Conservation (phyloP, 2,329 filamentous ascomycete genomes). For the Trichoderma brevicompactum region DNA sequence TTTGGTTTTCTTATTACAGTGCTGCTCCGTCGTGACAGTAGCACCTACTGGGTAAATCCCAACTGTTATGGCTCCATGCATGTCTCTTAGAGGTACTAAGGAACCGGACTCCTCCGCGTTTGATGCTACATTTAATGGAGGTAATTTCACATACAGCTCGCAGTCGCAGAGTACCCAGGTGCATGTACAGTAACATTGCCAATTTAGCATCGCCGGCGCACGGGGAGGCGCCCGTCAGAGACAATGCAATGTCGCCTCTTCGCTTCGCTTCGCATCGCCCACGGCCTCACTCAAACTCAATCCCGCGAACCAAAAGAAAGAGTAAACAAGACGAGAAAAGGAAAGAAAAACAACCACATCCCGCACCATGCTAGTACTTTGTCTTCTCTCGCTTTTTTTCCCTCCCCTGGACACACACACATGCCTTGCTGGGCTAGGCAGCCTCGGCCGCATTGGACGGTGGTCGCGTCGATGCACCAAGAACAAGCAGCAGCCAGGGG, state of each 20-base stretch:
- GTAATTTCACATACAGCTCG: not conserved
- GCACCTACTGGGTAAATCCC: no score
- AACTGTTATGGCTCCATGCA: no score
- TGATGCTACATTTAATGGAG: slow-evolving; percentile 13
- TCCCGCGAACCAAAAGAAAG: not conserved
- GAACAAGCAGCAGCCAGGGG: slow-evolving; percentile 29
- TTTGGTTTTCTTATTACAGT: no score
- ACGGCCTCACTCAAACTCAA: not conserved
- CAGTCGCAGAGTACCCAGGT: slow-evolving; percentile 4
- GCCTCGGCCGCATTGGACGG: slow-evolving; percentile 31
- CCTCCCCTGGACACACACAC: slow-evolving; percentile 27
- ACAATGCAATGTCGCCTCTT: not conserved
- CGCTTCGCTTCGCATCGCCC: slow-evolving; percentile 2
- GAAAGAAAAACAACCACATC: not conserved
- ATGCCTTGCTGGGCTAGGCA: slow-evolving; percentile 33
- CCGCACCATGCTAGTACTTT: not conserved
- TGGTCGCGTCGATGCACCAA: slow-evolving; percentile 38
- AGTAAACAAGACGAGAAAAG: not conserved
- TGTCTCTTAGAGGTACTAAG: no score
- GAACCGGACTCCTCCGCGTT: slow-evolving; percentile 5
- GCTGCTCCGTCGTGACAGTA: no score
- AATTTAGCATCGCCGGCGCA: not conserved
- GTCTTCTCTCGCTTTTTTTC: not conserved
- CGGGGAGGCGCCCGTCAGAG: not conserved
- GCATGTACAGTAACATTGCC: not conserved